Evolutionary conservation across 2,329 filamentous ascomycete species (phyloP).

Genomic region (Ceratocystis eucalypticola): DNA sequence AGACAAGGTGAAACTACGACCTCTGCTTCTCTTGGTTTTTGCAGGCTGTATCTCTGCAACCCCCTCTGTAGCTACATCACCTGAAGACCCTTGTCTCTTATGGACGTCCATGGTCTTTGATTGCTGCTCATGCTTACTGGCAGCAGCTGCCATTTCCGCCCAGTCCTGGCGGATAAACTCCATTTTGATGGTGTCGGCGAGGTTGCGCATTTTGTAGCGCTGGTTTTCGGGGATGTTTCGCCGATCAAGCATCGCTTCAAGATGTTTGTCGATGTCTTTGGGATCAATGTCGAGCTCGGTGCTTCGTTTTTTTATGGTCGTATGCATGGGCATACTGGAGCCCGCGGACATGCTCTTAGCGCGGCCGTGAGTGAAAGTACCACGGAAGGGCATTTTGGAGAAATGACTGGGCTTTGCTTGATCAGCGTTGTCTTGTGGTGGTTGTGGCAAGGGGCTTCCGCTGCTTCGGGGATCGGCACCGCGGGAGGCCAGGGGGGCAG

Average conservation of each 20-base stretch:
- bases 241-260: constrained; percentile 59
- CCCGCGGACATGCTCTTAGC: constrained; percentile 24
- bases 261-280: constrained; percentile 42
- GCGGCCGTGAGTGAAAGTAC: constrained; percentile 28
- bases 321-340: constrained; percentile 1
- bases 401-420: constrained; percentile 12
- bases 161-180: constrained; percentile 90
- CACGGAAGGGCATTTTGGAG: constrained; percentile 8
- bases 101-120: constrained; percentile 21
- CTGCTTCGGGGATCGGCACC: constrained; percentile 8
- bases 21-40: constrained; percentile 48
- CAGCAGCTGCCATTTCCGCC: constrained; percentile 47
- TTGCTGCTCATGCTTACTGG: constrained; percentile 13
- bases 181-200: constrained; percentile 82
- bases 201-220: constrained; percentile 82
- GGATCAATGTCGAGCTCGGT: constrained; percentile 41
- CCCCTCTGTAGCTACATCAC: constrained; percentile 27
- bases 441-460: constrained; percentile 5
- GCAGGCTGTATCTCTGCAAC: constrained; percentile 29
- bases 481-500: background rate
- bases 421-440: background rate
- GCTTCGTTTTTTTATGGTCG: constrained; percentile 15
- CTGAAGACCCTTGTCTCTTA: constrained; percentile 12
- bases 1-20: constrained; percentile 66
- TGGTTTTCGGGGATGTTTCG: constrained; percentile 90